Evolutionary conservation across 1,139 yeast species (phyloP), one percentile per base, ranked within the genome.

Genomic region (Nakaseomyces bracarensis): DNA sequence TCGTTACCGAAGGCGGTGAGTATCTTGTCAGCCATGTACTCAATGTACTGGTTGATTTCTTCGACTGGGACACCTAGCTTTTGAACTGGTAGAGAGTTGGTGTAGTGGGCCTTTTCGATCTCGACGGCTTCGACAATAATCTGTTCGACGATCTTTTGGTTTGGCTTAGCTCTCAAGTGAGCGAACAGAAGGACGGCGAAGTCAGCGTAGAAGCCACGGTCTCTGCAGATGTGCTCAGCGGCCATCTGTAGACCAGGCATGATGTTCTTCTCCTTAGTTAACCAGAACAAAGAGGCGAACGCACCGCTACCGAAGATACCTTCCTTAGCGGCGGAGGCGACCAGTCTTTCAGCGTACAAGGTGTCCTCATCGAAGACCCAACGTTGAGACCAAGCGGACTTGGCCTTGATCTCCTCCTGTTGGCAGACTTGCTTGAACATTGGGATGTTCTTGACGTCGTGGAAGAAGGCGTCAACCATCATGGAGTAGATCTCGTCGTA

Each of bases 161-260:
- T 75, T 49, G 97, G 96, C 63, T 94, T 84, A 71, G 87, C 78
- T 66, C 81, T 77, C 65, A 91, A 77, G 68, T 93, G 98, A 34
- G 95, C 80, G 70, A 85, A 91, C 64, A 91, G 74, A 61, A 91
- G 74, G 69, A 97, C 89, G 30, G 97, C 97, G 69, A 91, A 91
- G 68, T 91, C 99, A 42, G 98, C 89, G 71, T 91, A 97, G 67
- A 87, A 73, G 64, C 98, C 98, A 72, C 91, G 97, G 67, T 91
- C 99, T 69, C 98, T 86, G 63, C 95, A 85, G 61, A 91, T 93
- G 65, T 89, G 78, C 67, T 89, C 96, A 68, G 91, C 91, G 48
- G 96, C 87, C 73, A 89, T 87, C 41, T 96, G 87, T 58, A 91
- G 75, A 60, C 98, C 99, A 39, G 98, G 98, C 96, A 91, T 87